A percentile compares a stretch with the other conserved stretches of the same genome.
Evolutionary conservation across 1,284 basidiomycete species (phyloP).

Genomic region (Stereum hirsutum): DNA sequence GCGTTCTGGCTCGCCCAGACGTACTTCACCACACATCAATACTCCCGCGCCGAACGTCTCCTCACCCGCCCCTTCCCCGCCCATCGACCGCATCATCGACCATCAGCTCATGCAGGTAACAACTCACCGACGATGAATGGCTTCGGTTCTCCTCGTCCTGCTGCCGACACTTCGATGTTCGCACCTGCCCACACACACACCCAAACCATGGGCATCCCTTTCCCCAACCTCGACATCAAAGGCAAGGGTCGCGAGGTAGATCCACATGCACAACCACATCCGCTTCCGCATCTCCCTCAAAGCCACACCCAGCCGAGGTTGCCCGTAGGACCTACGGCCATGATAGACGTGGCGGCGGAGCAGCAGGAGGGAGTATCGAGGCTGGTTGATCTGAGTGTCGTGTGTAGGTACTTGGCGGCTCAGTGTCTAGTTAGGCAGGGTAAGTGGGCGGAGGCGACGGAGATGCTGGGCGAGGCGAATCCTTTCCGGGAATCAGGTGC

Average conservation of each 20-base stretch:
- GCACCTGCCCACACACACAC: constrained; percentile 2
- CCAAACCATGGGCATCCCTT: constrained; percentile 13
- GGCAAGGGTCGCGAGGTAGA: constrained; percentile 55
- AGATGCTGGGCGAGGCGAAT: constrained; percentile 89
- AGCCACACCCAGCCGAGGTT: constrained; percentile 46
- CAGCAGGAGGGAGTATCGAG: constrained; percentile 58
- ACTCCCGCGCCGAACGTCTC: constrained; percentile 87
- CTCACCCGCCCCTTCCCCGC: constrained; percentile 75
- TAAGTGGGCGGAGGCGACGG: constrained; percentile 88
- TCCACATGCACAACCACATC: no score
- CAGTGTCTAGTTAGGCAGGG: constrained; percentile 92
- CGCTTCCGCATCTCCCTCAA: no score
- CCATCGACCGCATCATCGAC: constrained; percentile 30
- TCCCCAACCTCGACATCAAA: constrained; percentile 25
- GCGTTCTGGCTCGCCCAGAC: constrained; percentile 99
- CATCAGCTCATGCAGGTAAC: constrained; percentile 13
- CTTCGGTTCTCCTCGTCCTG: constrained; percentile 22
- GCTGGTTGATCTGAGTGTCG: constrained; percentile 85
- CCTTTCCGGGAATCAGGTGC: constrained; percentile 69
- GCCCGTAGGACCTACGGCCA: constrained; percentile 58
- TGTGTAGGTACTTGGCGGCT: constrained; percentile 90
- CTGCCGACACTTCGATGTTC: constrained; percentile 13
- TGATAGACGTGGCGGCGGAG: constrained; percentile 55
- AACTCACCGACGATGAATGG: constrained; percentile 28
- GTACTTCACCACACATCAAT: constrained; percentile 93